phyloP scores from a whole-genome alignment of 306 rosid species.

The Acacia melanoxylon region DNA sequence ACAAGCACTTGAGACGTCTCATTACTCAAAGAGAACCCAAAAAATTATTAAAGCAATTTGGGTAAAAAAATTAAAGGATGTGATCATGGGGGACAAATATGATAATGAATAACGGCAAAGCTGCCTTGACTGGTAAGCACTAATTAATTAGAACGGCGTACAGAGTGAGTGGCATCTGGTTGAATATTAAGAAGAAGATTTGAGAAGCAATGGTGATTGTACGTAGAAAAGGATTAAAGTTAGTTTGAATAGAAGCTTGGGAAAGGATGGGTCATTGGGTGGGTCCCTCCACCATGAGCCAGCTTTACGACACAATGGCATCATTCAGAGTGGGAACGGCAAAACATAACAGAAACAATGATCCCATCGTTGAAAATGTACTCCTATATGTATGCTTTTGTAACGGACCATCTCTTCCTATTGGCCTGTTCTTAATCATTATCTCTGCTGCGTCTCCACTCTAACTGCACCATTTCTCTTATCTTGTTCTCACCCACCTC shows the following conservation, averaged over 20 bases:
- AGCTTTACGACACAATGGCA: not conserved
- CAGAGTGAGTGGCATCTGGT: not conserved
- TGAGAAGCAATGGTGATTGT: not conserved
- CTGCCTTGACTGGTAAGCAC: not conserved
- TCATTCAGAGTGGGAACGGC: not conserved
- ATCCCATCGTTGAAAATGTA: slow-evolving; percentile 14
- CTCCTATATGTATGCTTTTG: not conserved
- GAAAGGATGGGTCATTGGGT: not conserved
- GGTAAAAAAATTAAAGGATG: too few relatives aligned
- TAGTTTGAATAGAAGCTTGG: slow-evolving; percentile 17
- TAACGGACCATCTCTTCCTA: not conserved
- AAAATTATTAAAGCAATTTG: too few relatives aligned
- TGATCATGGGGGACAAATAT: not conserved
- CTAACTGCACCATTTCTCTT: not conserved
- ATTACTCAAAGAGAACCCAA: not conserved
- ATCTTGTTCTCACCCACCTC: not conserved
- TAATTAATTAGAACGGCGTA: not conserved
- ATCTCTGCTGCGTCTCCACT: not conserved
- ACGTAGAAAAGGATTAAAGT: not conserved
- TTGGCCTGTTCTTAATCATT: not conserved
- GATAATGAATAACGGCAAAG: not conserved
- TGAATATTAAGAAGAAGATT: not conserved
- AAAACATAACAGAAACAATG: not conserved
- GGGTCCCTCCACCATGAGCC: not conserved
- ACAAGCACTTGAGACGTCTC: too few relatives aligned